Evolutionary conservation across 352 stramenopile species (phyloP), one percentile per base, ranked within the genome.

Genomic region (Phytophthora litchii): DNA sequence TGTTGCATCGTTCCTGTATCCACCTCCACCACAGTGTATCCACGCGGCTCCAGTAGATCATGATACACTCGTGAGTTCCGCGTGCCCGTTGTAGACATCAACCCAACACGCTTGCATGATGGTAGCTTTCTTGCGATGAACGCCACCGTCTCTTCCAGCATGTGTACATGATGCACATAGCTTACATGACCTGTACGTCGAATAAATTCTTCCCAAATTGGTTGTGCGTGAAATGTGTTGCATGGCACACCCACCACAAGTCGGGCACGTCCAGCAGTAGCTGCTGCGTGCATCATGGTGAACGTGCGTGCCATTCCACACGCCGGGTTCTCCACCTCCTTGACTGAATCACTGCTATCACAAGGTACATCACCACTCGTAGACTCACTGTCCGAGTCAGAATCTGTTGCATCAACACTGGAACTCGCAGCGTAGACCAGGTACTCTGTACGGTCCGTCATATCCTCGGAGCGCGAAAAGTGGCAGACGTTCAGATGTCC

Each of bases 151-250:
- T 92, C 81, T 31, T 86, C 69, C 19, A 91, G 70, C 80, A 90
- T 92, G 54, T 91, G 77, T 37, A 89, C 75, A 48, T 83, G 72
- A 3, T 53, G 45, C 5, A 79, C 53, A 44, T 51, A 20, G 45
- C 45, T 59, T 12, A 40, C 49, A 12, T 17, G 9, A 1, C 32
- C 54, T 6, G 80, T 88, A 12, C 80, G 66, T 10, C 60, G 60
- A 31, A 88, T 67, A 53, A 92, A 91, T 50, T 87, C 72, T 47
- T 89, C 66, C 80, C 76, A 92, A 34, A 89, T 90, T 29, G 81
- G 71, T 45, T 71, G 66, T 14, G 81, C 79, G 65, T 90, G 81
- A 55, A 92, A 92, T 7, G 83, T 90, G 43, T 90, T 90, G 76
- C 80, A 92, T 11, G 80, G 77, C 27, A 91, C 79, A 29, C 80